Evolutionary conservation across 2,329 filamentous ascomycete genomes (phyloP).

Genomic region (Gnomoniopsis sp.): DNA sequence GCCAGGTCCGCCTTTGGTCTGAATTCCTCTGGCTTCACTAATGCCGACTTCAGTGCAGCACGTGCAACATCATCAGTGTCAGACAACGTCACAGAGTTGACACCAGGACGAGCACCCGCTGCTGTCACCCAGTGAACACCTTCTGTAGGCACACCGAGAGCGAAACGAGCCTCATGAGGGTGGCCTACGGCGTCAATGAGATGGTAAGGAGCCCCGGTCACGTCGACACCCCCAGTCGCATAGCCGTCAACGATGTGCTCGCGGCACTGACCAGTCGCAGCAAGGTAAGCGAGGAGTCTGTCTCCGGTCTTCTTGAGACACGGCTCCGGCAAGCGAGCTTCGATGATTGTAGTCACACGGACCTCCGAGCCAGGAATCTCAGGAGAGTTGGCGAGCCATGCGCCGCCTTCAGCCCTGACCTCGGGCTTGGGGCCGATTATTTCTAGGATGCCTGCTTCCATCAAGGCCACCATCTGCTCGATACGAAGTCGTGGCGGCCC

Average conservation of each 20-base stretch:
- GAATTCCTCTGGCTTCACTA: background rate
- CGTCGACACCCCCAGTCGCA: conserved; percentile 2
- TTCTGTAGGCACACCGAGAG: conserved; percentile 3
- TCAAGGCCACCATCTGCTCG: conserved; percentile 7
- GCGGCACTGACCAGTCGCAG: background rate
- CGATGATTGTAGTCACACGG: background rate
- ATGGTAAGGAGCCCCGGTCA: background rate
- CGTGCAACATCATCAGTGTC: background rate
- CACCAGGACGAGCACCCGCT: background rate
- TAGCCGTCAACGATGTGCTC: background rate
- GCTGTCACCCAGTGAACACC: conserved; percentile 5
- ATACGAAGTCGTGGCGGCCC: background rate
- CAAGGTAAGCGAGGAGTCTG: background rate
- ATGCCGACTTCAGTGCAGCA: background rate
- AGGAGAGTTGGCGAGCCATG: background rate
- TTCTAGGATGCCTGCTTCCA: background rate
- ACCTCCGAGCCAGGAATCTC: background rate
- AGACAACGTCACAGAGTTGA: conserved; percentile 1
- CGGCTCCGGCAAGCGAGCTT: background rate
- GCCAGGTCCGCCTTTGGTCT: background rate
- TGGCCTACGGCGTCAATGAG: background rate
- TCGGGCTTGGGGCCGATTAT: background rate
- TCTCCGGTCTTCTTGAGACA: background rate
- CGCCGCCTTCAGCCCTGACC: background rate
- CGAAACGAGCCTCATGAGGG: background rate